A percentile compares a stretch with the other conserved stretches of the same genome.
Evolutionary conservation across 106 monocot genomes (phyloP).

Genomic region (Dendrobium chrysotoxum): DNA sequence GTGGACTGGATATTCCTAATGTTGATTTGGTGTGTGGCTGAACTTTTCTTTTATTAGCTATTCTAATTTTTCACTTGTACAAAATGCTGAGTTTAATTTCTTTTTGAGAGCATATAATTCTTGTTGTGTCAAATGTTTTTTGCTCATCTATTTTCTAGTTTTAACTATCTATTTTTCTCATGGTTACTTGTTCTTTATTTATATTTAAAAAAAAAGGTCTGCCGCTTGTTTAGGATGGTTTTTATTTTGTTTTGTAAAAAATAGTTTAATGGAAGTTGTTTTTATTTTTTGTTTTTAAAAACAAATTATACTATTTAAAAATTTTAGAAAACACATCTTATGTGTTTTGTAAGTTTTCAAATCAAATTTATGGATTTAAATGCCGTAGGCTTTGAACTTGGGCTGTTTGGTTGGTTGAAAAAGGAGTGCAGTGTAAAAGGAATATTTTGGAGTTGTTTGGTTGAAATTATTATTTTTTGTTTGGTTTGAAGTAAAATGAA

Average conservation of each 20-base stretch:
- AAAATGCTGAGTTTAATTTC: background rate
- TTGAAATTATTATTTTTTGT: too few relatives aligned
- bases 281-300: too few relatives aligned
- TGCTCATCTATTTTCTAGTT: background rate
- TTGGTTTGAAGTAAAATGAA: too few relatives aligned
- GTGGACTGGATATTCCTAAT: constrained; percentile 94
- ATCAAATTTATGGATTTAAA: too few relatives aligned
- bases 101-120: background rate
- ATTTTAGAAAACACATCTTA: too few relatives aligned
- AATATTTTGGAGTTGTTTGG: too few relatives aligned
- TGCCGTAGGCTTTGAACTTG: too few relatives aligned
- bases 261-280: background rate
- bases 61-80: background rate
- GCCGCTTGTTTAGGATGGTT: background rate
- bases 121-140: background rate
- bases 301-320: too few relatives aligned
- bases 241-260: background rate
- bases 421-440: too few relatives aligned
- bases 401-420: too few relatives aligned
- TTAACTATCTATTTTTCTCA: background rate
- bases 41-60: constrained; percentile 1
- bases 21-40: constrained; percentile 73
- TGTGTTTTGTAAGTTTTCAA: too few relatives aligned
- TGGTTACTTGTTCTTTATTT: background rate
- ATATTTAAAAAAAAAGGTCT: background rate